Percentiles rank a stretch among this genome's conserved stretches.
Evolutionary conservation across 495 filamentous ascomycete genomes (phyloP).

Genomic region (Barbatosphaeria neglecta): DNA sequence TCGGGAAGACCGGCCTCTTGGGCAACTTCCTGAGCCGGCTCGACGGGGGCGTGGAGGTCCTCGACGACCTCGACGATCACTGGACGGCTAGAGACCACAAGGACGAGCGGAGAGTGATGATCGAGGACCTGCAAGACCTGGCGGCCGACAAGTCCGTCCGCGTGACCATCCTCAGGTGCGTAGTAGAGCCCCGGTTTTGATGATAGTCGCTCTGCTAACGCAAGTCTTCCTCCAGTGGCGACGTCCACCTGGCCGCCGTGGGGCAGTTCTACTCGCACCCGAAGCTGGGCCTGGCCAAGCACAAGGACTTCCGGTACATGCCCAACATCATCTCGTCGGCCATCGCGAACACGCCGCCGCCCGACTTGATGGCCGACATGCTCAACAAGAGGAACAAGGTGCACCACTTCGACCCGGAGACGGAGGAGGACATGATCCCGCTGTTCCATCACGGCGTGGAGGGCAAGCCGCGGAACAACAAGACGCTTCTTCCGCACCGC

Average conservation of each 20-base stretch:
- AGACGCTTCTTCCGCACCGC: constrained; percentile 73
- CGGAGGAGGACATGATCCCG: constrained; percentile 91
- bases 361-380: constrained; percentile 78
- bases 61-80: constrained; percentile 88
- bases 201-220: background rate
- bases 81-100: constrained; percentile 97
- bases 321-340: constrained; percentile 81
- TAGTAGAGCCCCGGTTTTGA: background rate
- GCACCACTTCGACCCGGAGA: constrained; percentile 74
- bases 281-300: constrained; percentile 65
- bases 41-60: constrained; percentile 84
- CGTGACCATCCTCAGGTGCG: constrained; percentile 65
- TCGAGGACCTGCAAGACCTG: constrained; percentile 81
- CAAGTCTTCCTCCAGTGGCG: constrained; percentile 65
- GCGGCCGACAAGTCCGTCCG: constrained; percentile 84
- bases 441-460: constrained; percentile 84
- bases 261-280: constrained; percentile 93
- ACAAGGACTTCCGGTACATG: constrained; percentile 91
- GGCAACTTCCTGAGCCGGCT: constrained; percentile 76
- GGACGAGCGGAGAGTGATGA: constrained; percentile 69
- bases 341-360: constrained; percentile 81
- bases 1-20: constrained; percentile 72
- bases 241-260: constrained; percentile 86
- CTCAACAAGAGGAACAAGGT: constrained; percentile 90
- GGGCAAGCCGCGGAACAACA: constrained; percentile 81